phyloP scores from a whole-genome alignment of 2,329 filamentous ascomycete genomes.

The Neonectria sp. region DNA sequence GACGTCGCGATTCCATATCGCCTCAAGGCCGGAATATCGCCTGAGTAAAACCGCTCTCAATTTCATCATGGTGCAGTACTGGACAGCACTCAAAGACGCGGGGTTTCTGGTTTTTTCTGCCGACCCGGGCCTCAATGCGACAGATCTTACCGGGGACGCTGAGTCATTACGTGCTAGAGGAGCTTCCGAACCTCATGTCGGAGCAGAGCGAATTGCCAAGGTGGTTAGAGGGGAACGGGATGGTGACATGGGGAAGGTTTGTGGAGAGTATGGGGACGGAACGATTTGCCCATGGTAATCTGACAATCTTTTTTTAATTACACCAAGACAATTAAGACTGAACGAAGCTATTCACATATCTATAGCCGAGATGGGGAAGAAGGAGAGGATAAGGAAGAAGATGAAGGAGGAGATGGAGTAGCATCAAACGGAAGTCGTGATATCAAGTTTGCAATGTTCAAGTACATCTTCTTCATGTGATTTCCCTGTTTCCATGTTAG shows the following conservation, averaged over 20 bases:
- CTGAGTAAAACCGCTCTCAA: slow-evolving; percentile 25
- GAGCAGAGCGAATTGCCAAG: slow-evolving; percentile 23
- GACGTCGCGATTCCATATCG: slow-evolving; percentile 6
- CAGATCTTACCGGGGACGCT: slow-evolving; percentile 14
- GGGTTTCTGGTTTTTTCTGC: slow-evolving; percentile 22
- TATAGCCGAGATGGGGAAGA: neutral
- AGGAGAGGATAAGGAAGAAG: neutral
- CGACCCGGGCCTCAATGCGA: slow-evolving; percentile 27
- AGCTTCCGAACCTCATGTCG: slow-evolving; percentile 21
- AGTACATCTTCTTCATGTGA: slow-evolving; percentile 21
- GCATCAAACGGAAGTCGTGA: slow-evolving; percentile 12
- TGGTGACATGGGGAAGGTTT: slow-evolving; percentile 18
- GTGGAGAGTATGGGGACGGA: slow-evolving; percentile 15
- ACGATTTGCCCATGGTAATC: slow-evolving; percentile 20
- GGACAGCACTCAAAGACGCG: slow-evolving; percentile 14
- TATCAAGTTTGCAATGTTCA: slow-evolving; percentile 21
- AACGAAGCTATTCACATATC: neutral
- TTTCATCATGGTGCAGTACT: slow-evolving; percentile 28
- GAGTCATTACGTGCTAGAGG: slow-evolving; percentile 18
- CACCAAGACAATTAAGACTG: neutral
- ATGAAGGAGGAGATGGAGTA: neutral
- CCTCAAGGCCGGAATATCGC: slow-evolving; percentile 22
- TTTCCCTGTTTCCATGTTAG: slow-evolving; percentile 10
- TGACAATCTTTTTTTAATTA: neutral
- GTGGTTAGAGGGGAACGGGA: slow-evolving; percentile 26